Conservation (phyloP, 768 basidiomycete species). For the Dacryopinax spathularia region DNA sequence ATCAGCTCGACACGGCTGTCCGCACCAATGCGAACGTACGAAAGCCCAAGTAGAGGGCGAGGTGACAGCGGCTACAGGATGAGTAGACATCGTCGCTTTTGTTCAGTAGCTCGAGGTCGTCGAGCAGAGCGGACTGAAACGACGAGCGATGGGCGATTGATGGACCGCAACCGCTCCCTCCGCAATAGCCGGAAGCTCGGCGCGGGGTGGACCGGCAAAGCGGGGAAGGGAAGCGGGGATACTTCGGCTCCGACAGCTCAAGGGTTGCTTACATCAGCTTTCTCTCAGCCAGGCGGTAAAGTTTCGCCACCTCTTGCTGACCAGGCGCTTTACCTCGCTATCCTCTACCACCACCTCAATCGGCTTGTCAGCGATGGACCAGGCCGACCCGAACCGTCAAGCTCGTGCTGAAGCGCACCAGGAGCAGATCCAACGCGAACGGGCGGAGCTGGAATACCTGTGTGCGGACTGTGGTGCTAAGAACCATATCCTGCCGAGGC, state of each 20-base stretch:
- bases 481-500: constrained; percentile 79
- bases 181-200: too few relatives aligned
- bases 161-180: too few relatives aligned
- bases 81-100: constrained; percentile 25
- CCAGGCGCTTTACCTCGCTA: too few relatives aligned
- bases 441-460: constrained; percentile 61
- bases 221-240: too few relatives aligned
- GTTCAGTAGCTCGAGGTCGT: too few relatives aligned
- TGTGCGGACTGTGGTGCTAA: constrained; percentile 88
- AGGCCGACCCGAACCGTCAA: background rate
- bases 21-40: constrained; percentile 31
- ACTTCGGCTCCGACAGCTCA: too few relatives aligned
- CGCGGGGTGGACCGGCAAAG: too few relatives aligned
- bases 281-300: background rate
- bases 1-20: background rate
- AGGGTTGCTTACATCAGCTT: background rate
- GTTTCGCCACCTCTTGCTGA: background rate
- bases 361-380: too few relatives aligned
- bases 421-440: background rate
- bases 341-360: too few relatives aligned
- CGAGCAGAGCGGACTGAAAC: too few relatives aligned
- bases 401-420: background rate
- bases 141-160: too few relatives aligned
- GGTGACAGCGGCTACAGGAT: constrained; percentile 63
- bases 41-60: constrained; percentile 79